These are phyloP conservation scores for Suillus ampliporus DNA, from an alignment of 768 basidiomycete species.

Conservation along the genomic window DNA sequence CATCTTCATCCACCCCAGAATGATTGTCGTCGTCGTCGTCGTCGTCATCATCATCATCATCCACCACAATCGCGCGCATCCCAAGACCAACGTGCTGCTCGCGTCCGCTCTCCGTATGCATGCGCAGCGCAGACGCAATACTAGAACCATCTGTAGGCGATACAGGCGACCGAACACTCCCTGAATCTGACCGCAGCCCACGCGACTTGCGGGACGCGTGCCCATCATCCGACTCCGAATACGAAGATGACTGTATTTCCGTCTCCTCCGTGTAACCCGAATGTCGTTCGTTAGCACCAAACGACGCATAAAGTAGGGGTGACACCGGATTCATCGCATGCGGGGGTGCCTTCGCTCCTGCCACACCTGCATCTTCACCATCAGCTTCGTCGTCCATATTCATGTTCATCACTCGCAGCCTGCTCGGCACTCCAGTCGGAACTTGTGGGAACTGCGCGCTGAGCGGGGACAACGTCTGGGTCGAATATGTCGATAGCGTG, in stretches of 20 bases:
- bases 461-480: slow-evolving; percentile 24
- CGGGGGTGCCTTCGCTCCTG: slow-evolving; percentile 8
- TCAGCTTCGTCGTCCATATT: slow-evolving; percentile 4
- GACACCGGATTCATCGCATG: slow-evolving; percentile 27
- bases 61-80: slow-evolving; percentile 20
- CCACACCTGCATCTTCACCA: slow-evolving; percentile 17
- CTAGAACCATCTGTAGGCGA: slow-evolving; percentile 22
- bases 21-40: slow-evolving; percentile 7
- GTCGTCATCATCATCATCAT: too few relatives aligned
- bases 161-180: slow-evolving; percentile 20
- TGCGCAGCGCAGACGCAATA: slow-evolving; percentile 22
- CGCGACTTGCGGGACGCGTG: slow-evolving; percentile 22
- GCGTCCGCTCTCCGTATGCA: slow-evolving; percentile 21
- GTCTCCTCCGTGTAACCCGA: slow-evolving; percentile 28
- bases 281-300: slow-evolving; percentile 41
- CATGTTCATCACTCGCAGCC: slow-evolving; percentile 33
- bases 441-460: slow-evolving; percentile 39
- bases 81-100: slow-evolving; percentile 6
- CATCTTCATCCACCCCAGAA: slow-evolving; percentile 11
- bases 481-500: slow-evolving; percentile 21
- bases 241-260: slow-evolving; percentile 21
- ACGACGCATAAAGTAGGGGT: slow-evolving; percentile 48
- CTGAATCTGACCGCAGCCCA: slow-evolving; percentile 13
- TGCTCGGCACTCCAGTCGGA: slow-evolving; percentile 35
- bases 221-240: slow-evolving; percentile 35